A percentile compares a stretch with the other conserved stretches of the same genome.
Evolutionary conservation across 2,329 filamentous ascomycete genomes (phyloP).

Genomic region (Penicillium sp.): DNA sequence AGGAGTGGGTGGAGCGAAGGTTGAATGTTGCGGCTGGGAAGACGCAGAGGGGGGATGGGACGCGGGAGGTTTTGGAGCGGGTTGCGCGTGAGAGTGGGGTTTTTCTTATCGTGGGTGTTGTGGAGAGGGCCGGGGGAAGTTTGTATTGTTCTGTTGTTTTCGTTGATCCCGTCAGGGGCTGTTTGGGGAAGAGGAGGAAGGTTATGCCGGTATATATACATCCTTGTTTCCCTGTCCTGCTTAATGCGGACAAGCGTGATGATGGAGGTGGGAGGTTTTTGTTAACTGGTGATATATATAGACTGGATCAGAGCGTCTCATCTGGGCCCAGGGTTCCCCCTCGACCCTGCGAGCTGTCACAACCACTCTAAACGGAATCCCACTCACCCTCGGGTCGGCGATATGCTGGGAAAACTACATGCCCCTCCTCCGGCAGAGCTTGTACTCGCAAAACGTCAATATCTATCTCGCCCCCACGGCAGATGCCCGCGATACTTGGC

Average conservation of each 20-base stretch:
- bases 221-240: too few species aligned
- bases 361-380: constrained; percentile 74
- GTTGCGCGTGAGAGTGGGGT: constrained; percentile 75
- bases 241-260: background rate
- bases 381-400: constrained; percentile 76
- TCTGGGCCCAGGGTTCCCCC: constrained; percentile 85
- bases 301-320: constrained; percentile 77
- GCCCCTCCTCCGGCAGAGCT: constrained; percentile 77
- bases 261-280: too few species aligned
- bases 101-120: constrained; percentile 77
- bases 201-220: constrained; percentile 73
- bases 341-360: constrained; percentile 76
- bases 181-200: constrained; percentile 84
- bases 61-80: constrained; percentile 75
- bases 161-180: constrained; percentile 70
- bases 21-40: constrained; percentile 54
- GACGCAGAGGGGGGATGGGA: constrained; percentile 67
- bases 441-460: constrained; percentile 90
- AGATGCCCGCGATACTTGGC: constrained; percentile 79
- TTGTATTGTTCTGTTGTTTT: constrained; percentile 83
- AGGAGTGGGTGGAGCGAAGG: constrained; percentile 67
- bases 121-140: constrained; percentile 78
- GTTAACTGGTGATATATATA: constrained; percentile 26
- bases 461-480: constrained; percentile 88
- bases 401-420: constrained; percentile 99